A percentile compares a stretch with the other conserved stretches of the same genome.
These are phyloP conservation scores for Purpureocillium lavendulum DNA, from an alignment of 2,329 filamentous ascomycete species.

Conservation along the genomic window DNA sequence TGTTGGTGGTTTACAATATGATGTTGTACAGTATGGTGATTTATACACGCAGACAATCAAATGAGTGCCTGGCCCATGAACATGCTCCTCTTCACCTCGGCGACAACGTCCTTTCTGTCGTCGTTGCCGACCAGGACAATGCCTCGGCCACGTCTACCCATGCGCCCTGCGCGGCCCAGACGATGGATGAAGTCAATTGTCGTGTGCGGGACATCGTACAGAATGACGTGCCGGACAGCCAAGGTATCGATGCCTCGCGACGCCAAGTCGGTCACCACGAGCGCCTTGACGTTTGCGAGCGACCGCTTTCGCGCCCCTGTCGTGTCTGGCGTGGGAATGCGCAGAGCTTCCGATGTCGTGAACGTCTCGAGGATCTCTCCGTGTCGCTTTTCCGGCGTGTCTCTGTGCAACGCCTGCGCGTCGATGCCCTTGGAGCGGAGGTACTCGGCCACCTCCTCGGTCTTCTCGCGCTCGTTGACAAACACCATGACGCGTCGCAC, in stretches of 20 bases:
- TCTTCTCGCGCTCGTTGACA: conserved; percentile 91
- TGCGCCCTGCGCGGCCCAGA: conserved; percentile 81
- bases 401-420: conserved; percentile 75
- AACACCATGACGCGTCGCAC: conserved; percentile 88
- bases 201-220: conserved; percentile 96
- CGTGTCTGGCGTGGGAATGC: conserved; percentile 18
- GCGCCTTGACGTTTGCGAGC: conserved; percentile 73
- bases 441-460: conserved; percentile 71
- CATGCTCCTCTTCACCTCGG: conserved; percentile 86
- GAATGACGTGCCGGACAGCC: conserved; percentile 79
- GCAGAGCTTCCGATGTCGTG: conserved; percentile 41
- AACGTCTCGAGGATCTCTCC: conserved; percentile 71
- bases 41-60: conserved; percentile 24
- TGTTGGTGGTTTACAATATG: not conserved
- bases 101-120: conserved; percentile 82
- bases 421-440: conserved; percentile 81
- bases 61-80: conserved; percentile 73
- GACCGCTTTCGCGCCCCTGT: conserved; percentile 34
- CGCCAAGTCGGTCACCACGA: conserved; percentile 89
- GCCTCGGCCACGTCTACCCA: conserved; percentile 82
- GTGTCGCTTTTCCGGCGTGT: conserved; percentile 70
- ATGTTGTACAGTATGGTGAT: not conserved
- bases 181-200: conserved; percentile 98
- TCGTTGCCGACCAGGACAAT: conserved; percentile 85
- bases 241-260: conserved; percentile 92